Evolutionary conservation across 495 filamentous ascomycete species (phyloP), one percentile per base, ranked within the genome.

Genomic region (Cercophora sp.): DNA sequence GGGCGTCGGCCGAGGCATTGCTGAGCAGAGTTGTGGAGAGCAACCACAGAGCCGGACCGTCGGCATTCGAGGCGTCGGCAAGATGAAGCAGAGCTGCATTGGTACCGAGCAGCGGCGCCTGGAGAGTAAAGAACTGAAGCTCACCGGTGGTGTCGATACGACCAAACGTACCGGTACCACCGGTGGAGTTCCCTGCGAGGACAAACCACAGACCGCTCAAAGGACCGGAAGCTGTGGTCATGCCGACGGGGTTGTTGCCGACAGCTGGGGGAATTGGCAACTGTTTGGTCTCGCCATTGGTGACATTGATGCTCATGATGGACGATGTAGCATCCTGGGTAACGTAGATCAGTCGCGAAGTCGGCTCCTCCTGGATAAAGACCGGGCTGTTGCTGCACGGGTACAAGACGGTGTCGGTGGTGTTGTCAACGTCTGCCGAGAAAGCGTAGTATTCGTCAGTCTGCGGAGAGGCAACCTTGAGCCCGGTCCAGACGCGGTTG

Each of bases 241-340:
- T 36, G 19, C 46, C 46, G 5, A 48, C 46, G 18, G 46, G 46
- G 29, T 35, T 48, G 46, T 22, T 23, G 46, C 46, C 46, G 29
- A 36, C 46, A 2, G 5, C 9, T 5, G 46, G 46, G 18, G 46
- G 46, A 9, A 48, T 48, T 5, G 46, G 46, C 8, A 48, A 32
- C 29, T 48, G 46, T 0, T 16, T 5, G 3, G 46, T 48, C 18
- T 23, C 29, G 46, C 20, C 18, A 20, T 5, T 25, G 31, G 46
- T 25, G 31, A 16, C 5, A 20, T 48, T 22, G 46, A 48, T 48
- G 46, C 46, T 16, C 46, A 48, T 48, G 46, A 48, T 48, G 46
- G 46, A 36, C 2, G 46, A 48, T 1, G 46, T 8, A 20, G 31
- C n/a, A 32, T 48, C 46, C 11, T 48, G 46, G 16, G 46, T 48